A percentile compares a stretch with the other conserved stretches of the same genome.
These are phyloP conservation scores for Urochloa ruziziensis DNA, from an alignment of 176 grass and related monocot genomes.

Conservation along the genomic window DNA sequence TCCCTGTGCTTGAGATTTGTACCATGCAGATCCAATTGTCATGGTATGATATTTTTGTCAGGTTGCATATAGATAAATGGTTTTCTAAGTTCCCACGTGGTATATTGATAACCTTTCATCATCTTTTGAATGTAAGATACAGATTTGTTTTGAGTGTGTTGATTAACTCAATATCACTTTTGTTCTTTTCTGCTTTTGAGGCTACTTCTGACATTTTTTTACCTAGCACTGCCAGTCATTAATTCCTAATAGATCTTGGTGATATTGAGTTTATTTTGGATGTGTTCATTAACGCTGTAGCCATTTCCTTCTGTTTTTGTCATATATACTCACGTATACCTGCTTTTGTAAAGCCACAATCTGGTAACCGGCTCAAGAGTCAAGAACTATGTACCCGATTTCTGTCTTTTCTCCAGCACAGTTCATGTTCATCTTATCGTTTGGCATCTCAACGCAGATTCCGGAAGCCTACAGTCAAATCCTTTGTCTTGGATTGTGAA, in stretches of 20 bases:
- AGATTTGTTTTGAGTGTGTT: neutral
- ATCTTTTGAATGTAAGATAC: neutral
- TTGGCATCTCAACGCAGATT: constrained; percentile 66
- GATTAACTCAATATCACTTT: too few relatives aligned
- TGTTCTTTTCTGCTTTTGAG: neutral
- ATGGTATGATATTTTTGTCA: neutral
- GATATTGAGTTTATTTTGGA: constrained; percentile 3
- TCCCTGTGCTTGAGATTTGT: neutral
- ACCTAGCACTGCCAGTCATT: neutral
- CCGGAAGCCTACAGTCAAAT: constrained; percentile 72
- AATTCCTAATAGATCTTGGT: neutral
- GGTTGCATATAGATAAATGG: neutral
- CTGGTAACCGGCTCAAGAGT: neutral
- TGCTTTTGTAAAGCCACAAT: neutral
- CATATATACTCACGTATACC: neutral
- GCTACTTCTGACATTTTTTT: too few relatives aligned
- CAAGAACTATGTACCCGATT: neutral
- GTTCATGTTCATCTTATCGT: constrained; percentile 10
- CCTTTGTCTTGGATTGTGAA: constrained; percentile 97
- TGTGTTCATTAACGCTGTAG: neutral
- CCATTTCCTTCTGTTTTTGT: neutral
- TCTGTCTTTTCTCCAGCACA: neutral
- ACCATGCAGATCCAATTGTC: neutral
- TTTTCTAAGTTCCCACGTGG: neutral
- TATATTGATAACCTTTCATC: neutral